These are phyloP conservation scores for Stachybotrys chartarum DNA, from an alignment of 2,329 filamentous ascomycete genomes.

Conservation along the genomic window DNA sequence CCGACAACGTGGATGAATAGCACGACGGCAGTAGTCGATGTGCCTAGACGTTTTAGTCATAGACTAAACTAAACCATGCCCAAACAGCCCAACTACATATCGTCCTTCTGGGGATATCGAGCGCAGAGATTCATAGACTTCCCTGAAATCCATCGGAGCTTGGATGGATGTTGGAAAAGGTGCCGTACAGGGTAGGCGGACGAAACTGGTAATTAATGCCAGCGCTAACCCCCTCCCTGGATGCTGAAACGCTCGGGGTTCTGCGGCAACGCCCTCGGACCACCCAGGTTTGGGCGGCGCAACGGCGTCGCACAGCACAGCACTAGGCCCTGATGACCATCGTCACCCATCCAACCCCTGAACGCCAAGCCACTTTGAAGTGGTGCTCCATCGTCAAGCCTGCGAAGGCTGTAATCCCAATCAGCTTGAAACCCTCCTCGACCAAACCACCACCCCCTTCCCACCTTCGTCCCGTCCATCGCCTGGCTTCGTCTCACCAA, in stretches of 20 bases:
- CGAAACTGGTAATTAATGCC: no score
- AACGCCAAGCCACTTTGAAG: constrained; percentile 6
- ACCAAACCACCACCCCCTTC: not conserved
- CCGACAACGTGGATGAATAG: no score
- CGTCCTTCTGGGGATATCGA: no score
- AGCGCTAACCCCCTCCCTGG: not conserved
- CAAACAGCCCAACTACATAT: no score
- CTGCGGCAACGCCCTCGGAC: not conserved
- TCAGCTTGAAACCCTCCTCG: constrained; percentile 14
- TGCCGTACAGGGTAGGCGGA: not conserved
- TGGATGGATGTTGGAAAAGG: no score
- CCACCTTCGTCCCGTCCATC: not conserved
- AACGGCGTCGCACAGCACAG: not conserved
- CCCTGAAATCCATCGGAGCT: no score
- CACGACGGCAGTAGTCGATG: no score
- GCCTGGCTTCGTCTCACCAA: not conserved
- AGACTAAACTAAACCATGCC: no score
- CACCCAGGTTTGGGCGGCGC: not conserved
- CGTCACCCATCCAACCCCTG: constrained; percentile 2
- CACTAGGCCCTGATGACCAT: not conserved
- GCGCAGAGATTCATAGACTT: no score
- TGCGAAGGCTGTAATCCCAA: constrained; percentile 11
- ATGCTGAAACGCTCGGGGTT: not conserved
- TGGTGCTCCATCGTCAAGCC: constrained; percentile 1
- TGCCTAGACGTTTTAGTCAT: no score